Conservation (phyloP, 164 flowering plant species). For the Protea cynaroides region DNA sequence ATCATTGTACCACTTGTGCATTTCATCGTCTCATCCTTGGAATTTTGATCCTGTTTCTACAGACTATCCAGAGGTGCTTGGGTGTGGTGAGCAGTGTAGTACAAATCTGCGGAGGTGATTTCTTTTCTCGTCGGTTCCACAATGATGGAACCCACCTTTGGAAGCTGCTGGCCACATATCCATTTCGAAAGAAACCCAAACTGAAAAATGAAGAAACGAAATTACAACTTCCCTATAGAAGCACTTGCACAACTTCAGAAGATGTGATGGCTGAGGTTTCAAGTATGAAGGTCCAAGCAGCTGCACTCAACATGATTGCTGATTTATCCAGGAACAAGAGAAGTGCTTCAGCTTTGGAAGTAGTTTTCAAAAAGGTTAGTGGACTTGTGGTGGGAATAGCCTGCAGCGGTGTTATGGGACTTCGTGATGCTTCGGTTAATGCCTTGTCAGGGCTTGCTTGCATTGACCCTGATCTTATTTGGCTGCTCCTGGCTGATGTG, state of each 20-base stretch:
- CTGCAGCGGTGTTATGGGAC: conserved; percentile 64
- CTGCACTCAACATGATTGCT: conserved; percentile 81
- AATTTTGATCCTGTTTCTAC: conserved; percentile 8
- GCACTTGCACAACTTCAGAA: conserved; percentile 29
- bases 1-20: not conserved
- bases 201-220: conserved; percentile 32
- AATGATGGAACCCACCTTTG: conserved; percentile 81
- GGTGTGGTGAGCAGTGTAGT: conserved; percentile 49
- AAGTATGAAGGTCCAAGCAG: conserved; percentile 68
- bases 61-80: conserved; percentile 72
- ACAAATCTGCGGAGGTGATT: conserved; percentile 83
- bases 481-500: conserved; percentile 94
- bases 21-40: not conserved
- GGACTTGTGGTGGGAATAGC: conserved; percentile 86
- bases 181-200: conserved; percentile 42
- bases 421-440: conserved; percentile 57
- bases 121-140: conserved; percentile 83
- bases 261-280: conserved; percentile 61
- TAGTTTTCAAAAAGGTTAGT: conserved; percentile 73
- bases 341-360: conserved; percentile 70
- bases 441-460: conserved; percentile 68
- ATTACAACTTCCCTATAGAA: conserved; percentile 78
- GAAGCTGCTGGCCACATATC: conserved; percentile 66
- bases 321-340: conserved; percentile 54
- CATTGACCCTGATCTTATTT: conserved; percentile 84